Evolutionary conservation across 441 rosid species (phyloP), one percentile per base, ranked within the genome.

Genomic region (Jatropha multifida): DNA sequence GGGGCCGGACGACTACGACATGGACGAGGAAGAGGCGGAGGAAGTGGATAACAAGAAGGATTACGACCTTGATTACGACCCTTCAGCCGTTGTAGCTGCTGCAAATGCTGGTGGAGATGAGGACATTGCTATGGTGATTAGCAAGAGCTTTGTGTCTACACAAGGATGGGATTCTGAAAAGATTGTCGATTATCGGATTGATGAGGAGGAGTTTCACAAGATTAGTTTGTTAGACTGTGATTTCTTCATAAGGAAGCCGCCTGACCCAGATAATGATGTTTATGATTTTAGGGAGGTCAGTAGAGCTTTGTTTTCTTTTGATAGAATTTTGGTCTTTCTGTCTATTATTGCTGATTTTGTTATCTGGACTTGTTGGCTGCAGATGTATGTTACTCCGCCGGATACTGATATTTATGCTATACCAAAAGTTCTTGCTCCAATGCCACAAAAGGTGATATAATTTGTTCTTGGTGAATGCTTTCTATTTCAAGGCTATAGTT

Each of bases 341-440:
- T 59, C 46, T 60, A 32, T 42, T 80, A 64, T 26, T 60, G 40
- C 41, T 64, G 65, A 14, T 73, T 80, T 68, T 23, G 26, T 56
- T 60, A 62, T 66, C 6, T 56, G 68, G 63, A 40, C 60, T 37
- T 54, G 3, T 75, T 56, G 77, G 77, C 11, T 86, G 77, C 69
- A 94, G 97, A 94, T 92, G 99, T 92, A 94, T 79, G 97, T 92
- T 56, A 91, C 97, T 77, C 99, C 99, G 26, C 97, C 99, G 0
- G 97, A 94, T 83, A 91, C 89, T 0, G 97, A 94, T 84, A 80
- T 91, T 55, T 94, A 94, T 86, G 85, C 97, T 12, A 89, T 92
- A 61, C 99, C 97, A 0, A 89, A 79, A 79, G 92, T 94, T 85
- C 91, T 94, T 49, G 94, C 96, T 58, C 93, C 92, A 62, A 84